A percentile compares a stretch with the other conserved stretches of the same genome.
These are phyloP conservation scores for Mycena haematopus DNA, from an alignment of 768 basidiomycete species.

Conservation along the genomic window DNA sequence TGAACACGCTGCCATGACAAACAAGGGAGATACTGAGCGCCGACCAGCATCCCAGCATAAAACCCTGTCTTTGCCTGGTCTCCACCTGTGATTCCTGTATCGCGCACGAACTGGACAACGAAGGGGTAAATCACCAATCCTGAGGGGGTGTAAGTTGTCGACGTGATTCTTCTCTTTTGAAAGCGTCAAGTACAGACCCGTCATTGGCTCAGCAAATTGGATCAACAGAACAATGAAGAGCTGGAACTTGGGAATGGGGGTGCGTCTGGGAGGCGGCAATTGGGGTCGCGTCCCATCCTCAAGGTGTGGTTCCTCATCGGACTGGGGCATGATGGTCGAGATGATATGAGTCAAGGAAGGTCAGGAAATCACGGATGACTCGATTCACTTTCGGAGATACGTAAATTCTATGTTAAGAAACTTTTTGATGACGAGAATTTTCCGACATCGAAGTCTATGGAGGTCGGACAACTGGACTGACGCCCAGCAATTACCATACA, in stretches of 20 bases:
- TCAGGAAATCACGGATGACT: too few relatives aligned
- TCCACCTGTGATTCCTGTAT: constrained; percentile 31
- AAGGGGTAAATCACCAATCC: constrained; percentile 32
- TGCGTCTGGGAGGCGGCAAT: not conserved
- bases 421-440: too few relatives aligned
- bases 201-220: not conserved
- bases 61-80: constrained; percentile 33
- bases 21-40: not conserved
- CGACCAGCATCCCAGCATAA: constrained; percentile 35
- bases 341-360: too few relatives aligned
- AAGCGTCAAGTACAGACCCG: not conserved
- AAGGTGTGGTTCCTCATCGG: not conserved
- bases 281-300: not conserved
- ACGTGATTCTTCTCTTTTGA: too few relatives aligned
- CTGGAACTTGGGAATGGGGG: constrained; percentile 8
- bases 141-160: not conserved
- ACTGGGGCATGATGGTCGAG: not conserved
- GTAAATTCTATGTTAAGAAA: too few relatives aligned
- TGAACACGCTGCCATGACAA: constrained; percentile 21
- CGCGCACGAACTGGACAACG: constrained; percentile 33
- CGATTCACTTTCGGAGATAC: too few relatives aligned
- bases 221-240: constrained; percentile 6
- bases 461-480: too few relatives aligned
- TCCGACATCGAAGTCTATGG: too few relatives aligned
- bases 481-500: too few relatives aligned